These are phyloP conservation scores for Macrotyloma uniflorum DNA, from an alignment of 306 rosid genomes.

Conservation along the genomic window DNA sequence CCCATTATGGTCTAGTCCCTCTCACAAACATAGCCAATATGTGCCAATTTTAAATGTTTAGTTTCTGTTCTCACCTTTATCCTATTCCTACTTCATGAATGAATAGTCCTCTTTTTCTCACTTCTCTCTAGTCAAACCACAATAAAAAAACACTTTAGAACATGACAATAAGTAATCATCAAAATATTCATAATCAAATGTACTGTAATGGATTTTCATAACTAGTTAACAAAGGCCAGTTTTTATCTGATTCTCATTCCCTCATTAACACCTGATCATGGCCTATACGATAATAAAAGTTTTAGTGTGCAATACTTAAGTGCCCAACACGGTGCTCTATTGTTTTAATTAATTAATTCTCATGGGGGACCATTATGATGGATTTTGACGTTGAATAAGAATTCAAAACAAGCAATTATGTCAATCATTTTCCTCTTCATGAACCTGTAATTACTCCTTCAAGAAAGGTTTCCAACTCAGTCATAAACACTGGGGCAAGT, in stretches of 20 bases:
- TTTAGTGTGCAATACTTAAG: slow-evolving; percentile 21
- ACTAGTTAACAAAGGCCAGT: slow-evolving; percentile 5
- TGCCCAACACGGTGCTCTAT: slow-evolving; percentile 42
- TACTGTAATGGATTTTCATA: background rate
- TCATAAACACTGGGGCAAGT: slow-evolving; percentile 12
- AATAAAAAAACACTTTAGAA: slow-evolving; percentile 23
- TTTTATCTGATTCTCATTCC: slow-evolving; percentile 5
- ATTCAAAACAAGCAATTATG: slow-evolving; percentile 52
- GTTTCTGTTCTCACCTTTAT: slow-evolving; percentile 17
- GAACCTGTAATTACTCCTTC: slow-evolving; percentile 25
- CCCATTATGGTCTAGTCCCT: slow-evolving; percentile 40
- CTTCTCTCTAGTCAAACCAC: slow-evolving; percentile 33
- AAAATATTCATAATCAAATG: slow-evolving; percentile 25
- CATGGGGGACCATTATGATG: slow-evolving; percentile 33
- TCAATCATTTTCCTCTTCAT: slow-evolving; percentile 34
- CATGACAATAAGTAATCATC: slow-evolving; percentile 36
- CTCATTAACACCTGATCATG: slow-evolving; percentile 12
- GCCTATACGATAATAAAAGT: background rate
- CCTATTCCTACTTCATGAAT: slow-evolving; percentile 22
- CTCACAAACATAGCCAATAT: slow-evolving; percentile 26
- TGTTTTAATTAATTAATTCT: slow-evolving; percentile 15
- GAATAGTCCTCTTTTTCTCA: slow-evolving; percentile 9
- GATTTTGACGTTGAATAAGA: slow-evolving; percentile 33
- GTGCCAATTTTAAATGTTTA: slow-evolving; percentile 31
- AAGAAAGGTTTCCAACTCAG: slow-evolving; percentile 20